Percentiles rank a stretch among this genome's conserved stretches.
Conservation (phyloP, 169 alveolate species). For the Cryptosporidium sp. region DNA sequence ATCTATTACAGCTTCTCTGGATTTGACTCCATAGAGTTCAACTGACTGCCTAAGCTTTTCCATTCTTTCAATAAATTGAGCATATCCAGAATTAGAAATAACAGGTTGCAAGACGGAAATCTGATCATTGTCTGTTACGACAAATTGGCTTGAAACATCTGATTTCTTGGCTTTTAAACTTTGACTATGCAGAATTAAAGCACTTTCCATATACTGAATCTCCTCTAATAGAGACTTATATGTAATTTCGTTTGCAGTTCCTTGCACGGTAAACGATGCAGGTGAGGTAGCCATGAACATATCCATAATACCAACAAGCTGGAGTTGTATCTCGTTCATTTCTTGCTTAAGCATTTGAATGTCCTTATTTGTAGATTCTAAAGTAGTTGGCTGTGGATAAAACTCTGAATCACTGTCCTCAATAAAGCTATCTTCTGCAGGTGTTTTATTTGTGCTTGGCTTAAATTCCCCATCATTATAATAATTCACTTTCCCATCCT, state of each 20-base stretch:
- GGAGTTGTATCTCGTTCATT: constrained; percentile 39
- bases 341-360: constrained; percentile 48
- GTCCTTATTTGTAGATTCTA: constrained; percentile 36
- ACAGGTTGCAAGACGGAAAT: constrained; percentile 22
- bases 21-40: constrained; percentile 27
- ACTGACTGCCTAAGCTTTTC: constrained; percentile 50
- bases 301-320: constrained; percentile 50
- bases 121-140: constrained; percentile 6
- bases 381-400: neutral
- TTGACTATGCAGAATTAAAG: constrained; percentile 14
- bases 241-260: constrained; percentile 54
- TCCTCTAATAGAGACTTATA: constrained; percentile 47
- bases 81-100: constrained; percentile 29
- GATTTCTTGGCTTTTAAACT: neutral
- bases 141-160: neutral
- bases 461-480: neutral
- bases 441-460: neutral
- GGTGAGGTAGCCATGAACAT: constrained; percentile 64
- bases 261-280: constrained; percentile 71
- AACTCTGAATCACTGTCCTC: constrained; percentile 39
- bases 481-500: constrained; percentile 26
- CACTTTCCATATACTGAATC: constrained; percentile 52
- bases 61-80: constrained; percentile 42
- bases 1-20: constrained; percentile 36
- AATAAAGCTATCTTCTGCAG: neutral